These are phyloP conservation scores for Cladosporium sp. DNA, from an alignment of 2,329 filamentous ascomycete genomes.

Conservation along the genomic window DNA sequence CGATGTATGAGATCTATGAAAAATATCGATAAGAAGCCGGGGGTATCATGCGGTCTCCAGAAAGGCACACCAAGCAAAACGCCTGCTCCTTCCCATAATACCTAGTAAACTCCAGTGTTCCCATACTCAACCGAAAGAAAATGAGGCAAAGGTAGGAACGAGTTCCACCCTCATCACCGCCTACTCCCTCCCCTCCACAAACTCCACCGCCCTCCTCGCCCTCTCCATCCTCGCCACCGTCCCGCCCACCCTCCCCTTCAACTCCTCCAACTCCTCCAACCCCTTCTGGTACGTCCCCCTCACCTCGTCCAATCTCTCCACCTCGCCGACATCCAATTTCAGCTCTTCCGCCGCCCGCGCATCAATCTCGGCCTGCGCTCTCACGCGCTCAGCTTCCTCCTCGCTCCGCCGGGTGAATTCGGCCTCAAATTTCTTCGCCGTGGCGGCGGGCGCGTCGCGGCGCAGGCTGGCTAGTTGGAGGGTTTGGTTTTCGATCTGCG, in stretches of 20 bases:
- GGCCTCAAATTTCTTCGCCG: constrained; percentile 35
- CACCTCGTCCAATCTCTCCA: constrained; percentile 41
- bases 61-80: too few relatives aligned
- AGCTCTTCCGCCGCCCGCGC: constrained; percentile 24
- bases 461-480: constrained; percentile 42
- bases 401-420: constrained; percentile 25
- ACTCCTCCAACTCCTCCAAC: constrained; percentile 34
- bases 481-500: constrained; percentile 41
- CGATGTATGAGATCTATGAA: too few relatives aligned
- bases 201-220: constrained; percentile 23
- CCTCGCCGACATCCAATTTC: constrained; percentile 30
- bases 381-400: constrained; percentile 23
- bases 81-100: too few relatives aligned
- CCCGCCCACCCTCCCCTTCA: constrained; percentile 42
- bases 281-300: constrained; percentile 41
- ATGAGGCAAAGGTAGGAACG: too few relatives aligned
- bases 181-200: constrained; percentile 5
- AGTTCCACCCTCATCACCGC: too few relatives aligned
- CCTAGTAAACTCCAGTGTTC: too few relatives aligned
- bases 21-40: too few relatives aligned
- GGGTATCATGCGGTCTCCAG: too few relatives aligned
- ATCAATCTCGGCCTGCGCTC: constrained; percentile 15
- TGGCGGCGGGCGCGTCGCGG: constrained; percentile 38
- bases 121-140: too few relatives aligned
- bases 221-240: constrained; percentile 44